These are phyloP conservation scores for Chrysoporthe deuterocubensis DNA, from an alignment of 2,329 filamentous ascomycete genomes.

Conservation along the genomic window DNA sequence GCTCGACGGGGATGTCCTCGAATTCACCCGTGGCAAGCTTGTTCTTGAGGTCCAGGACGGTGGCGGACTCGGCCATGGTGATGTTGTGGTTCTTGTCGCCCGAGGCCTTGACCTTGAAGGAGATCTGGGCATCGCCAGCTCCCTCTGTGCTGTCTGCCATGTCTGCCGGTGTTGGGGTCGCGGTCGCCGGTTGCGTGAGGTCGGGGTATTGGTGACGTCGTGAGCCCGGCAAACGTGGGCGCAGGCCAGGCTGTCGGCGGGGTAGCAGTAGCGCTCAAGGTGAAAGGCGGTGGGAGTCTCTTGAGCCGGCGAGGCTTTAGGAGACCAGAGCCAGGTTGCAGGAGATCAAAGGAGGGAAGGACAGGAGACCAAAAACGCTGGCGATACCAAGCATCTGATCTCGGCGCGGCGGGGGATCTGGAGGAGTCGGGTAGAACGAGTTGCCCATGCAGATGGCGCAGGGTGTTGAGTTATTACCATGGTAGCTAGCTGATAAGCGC, in stretches of 20 bases:
- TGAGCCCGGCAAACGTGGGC: background rate
- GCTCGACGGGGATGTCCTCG: constrained; percentile 83
- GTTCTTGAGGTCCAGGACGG: constrained; percentile 84
- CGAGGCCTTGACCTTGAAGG: constrained; percentile 98
- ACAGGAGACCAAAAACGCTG: background rate
- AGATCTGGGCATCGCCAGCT: constrained; percentile 74
- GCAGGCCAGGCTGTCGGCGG: constrained; percentile 13
- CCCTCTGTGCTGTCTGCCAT: constrained; percentile 70
- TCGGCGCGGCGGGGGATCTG: background rate
- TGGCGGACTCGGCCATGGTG: constrained; percentile 76
- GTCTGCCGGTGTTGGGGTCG: constrained; percentile 30
- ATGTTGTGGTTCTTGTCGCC: constrained; percentile 83
- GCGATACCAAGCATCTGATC: background rate
- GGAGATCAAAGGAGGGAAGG: background rate
- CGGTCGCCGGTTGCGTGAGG: background rate
- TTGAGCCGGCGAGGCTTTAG: background rate
- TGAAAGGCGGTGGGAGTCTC: background rate
- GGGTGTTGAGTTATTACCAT: background rate
- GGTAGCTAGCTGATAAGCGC: background rate
- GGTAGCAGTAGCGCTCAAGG: constrained; percentile 13
- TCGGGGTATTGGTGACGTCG: constrained; percentile 22
- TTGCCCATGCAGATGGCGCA: background rate
- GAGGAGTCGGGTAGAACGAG: constrained; percentile 2
- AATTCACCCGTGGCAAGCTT: constrained; percentile 82
- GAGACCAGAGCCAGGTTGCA: background rate